Conservation (phyloP, 106 monocot species). For the Dioscorea alata region DNA sequence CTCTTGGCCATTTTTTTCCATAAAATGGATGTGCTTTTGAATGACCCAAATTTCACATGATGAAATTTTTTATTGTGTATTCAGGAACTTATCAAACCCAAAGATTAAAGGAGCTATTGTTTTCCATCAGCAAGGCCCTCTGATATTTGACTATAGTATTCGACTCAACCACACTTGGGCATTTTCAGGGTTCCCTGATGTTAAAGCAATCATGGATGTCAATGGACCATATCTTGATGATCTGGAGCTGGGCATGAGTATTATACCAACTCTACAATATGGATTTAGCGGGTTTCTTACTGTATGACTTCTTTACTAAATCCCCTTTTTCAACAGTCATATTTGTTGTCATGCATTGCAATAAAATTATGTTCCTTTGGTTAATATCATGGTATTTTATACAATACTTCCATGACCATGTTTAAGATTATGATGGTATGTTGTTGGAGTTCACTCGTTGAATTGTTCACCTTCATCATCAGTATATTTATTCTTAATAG, state of each 20-base stretch:
- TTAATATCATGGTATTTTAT: no score
- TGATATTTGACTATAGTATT: slow-evolving; percentile 84
- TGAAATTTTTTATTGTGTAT: slow-evolving; percentile 7
- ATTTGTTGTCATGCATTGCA: neutral
- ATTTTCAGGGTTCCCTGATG: slow-evolving; percentile 84
- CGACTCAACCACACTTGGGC: slow-evolving; percentile 92
- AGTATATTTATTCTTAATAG: no score
- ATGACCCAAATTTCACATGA: neutral
- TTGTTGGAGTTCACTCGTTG: no score
- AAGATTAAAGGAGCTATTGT: slow-evolving; percentile 81
- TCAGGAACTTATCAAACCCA: slow-evolving; percentile 78
- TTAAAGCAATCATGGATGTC: slow-evolving; percentile 84
- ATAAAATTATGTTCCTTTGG: neutral
- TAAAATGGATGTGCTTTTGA: neutral
- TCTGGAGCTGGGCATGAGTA: slow-evolving; percentile 58
- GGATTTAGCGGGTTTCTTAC: slow-evolving; percentile 85
- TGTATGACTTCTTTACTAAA: slow-evolving; percentile 30
- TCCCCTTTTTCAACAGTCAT: neutral
- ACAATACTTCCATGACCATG: no score
- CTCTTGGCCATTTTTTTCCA: neutral
- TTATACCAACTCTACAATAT: slow-evolving; percentile 73
- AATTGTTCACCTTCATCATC: no score
- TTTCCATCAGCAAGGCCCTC: slow-evolving; percentile 76
- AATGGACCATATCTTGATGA: slow-evolving; percentile 86
- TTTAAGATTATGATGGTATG: no score